These are phyloP conservation scores for Phialophora expanda DNA, from an alignment of 2,329 filamentous ascomycete genomes.

Conservation along the genomic window DNA sequence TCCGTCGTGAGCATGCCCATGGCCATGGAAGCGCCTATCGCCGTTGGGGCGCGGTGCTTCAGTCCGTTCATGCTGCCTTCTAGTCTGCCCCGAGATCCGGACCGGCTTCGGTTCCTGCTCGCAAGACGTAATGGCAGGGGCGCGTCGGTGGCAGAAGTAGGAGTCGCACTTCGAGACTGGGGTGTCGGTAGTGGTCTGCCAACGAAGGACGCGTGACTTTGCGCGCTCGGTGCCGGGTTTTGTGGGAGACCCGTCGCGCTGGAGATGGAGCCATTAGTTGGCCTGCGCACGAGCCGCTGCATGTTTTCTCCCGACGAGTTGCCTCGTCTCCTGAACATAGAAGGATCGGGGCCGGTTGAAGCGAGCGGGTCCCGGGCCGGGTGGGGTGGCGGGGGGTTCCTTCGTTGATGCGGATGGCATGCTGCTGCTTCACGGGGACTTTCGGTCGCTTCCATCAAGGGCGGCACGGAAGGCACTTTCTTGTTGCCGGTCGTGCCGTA, in stretches of 20 bases:
- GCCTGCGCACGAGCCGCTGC: constrained; percentile 19
- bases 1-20: background rate
- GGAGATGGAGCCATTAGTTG: constrained; percentile 27
- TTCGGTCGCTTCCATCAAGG: background rate
- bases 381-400: background rate
- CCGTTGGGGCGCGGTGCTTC: background rate
- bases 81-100: constrained; percentile 13
- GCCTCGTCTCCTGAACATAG: constrained; percentile 9
- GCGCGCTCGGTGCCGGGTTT: constrained; percentile 21
- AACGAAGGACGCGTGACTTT: constrained; percentile 27
- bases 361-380: background rate
- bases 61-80: background rate
- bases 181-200: constrained; percentile 14
- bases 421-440: background rate
- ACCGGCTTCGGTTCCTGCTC: constrained; percentile 7
- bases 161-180: background rate
- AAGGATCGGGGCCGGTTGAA: background rate
- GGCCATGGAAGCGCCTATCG: background rate
- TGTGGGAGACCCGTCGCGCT: constrained; percentile 24
- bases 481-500: constrained; percentile 15
- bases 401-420: background rate
- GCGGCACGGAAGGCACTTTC: constrained; percentile 1
- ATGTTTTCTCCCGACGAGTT: constrained; percentile 5
- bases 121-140: background rate
- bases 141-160: background rate